phyloP scores from a whole-genome alignment of 306 rosid species.

The Cucurbita moschata region DNA sequence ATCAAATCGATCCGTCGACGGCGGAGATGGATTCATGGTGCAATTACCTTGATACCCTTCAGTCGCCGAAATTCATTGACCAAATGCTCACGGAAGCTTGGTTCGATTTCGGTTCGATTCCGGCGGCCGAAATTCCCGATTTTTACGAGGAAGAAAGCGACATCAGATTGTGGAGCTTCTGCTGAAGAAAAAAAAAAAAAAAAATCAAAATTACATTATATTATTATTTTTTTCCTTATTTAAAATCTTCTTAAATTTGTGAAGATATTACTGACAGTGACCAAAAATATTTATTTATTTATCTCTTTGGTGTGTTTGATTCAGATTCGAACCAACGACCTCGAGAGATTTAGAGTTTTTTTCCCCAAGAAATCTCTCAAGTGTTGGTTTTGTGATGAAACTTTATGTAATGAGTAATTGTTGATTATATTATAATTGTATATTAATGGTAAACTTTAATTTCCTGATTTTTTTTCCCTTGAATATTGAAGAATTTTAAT shows the following conservation, averaged over 20 bases:
- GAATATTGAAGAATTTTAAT: background rate
- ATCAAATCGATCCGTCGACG: slow-evolving; percentile 17
- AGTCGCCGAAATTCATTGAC: slow-evolving; percentile 44
- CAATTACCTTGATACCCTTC: slow-evolving; percentile 25
- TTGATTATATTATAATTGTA: background rate
- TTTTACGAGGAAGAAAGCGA: slow-evolving; percentile 70
- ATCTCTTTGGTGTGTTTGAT: background rate
- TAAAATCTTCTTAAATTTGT: background rate
- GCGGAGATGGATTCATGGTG: slow-evolving; percentile 53
- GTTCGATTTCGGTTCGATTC: slow-evolving; percentile 39
- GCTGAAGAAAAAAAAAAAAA: background rate
- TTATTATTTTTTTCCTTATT: background rate
- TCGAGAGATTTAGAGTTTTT: background rate
- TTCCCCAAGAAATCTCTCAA: background rate
- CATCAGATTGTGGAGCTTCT: slow-evolving; percentile 77
- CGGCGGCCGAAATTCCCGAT: slow-evolving; percentile 22
- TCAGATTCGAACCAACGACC: background rate
- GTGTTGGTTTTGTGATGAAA: background rate
- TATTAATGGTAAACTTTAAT: background rate
- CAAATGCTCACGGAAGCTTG: slow-evolving; percentile 36
- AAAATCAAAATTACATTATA: background rate
- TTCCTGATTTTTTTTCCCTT: background rate
- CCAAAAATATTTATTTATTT: background rate
- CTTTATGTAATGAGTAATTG: background rate
- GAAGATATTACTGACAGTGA: slow-evolving; percentile 8